A percentile compares a stretch with the other conserved stretches of the same genome.
phyloP scores from a whole-genome alignment of 208 protist species.

The Leishmania martiniquensis region DNA sequence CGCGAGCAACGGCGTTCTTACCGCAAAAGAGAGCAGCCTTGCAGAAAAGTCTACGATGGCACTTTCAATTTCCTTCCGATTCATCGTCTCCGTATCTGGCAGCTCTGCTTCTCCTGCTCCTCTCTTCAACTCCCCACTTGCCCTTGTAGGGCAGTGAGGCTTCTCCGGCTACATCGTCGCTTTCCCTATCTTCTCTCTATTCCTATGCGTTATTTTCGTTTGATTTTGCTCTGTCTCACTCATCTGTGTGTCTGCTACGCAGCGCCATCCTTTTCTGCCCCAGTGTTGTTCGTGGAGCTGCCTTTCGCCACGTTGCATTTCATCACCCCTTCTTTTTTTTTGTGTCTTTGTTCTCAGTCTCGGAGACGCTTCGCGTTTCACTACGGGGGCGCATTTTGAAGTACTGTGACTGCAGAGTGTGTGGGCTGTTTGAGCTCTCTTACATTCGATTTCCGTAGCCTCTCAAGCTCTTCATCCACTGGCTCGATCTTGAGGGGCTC shows the following conservation, averaged over 20 bases:
- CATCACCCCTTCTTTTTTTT: background rate
- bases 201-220: constrained; percentile 5
- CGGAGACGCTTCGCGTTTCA: background rate
- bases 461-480: background rate
- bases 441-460: background rate
- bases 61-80: background rate
- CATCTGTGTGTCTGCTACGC: background rate
- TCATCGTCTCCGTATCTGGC: constrained; percentile 10
- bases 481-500: background rate
- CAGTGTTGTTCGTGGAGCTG: background rate
- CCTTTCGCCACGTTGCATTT: background rate
- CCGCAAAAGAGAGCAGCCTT: background rate
- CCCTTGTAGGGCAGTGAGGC: background rate
- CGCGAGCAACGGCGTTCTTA: background rate
- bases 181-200: constrained; percentile 2
- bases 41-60: background rate
- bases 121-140: constrained; percentile 5
- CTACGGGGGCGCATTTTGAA: background rate
- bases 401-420: background rate
- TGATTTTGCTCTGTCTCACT: background rate
- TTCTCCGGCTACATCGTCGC: background rate
- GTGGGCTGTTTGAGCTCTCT: background rate
- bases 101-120: background rate
- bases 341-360: background rate
- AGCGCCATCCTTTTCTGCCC: background rate